Percentiles rank a stretch among this genome's conserved stretches.
These are phyloP conservation scores for Climacium dendroides DNA, from an alignment of 225 moss, liverwort and hornwort species.

Conservation along the genomic window DNA sequence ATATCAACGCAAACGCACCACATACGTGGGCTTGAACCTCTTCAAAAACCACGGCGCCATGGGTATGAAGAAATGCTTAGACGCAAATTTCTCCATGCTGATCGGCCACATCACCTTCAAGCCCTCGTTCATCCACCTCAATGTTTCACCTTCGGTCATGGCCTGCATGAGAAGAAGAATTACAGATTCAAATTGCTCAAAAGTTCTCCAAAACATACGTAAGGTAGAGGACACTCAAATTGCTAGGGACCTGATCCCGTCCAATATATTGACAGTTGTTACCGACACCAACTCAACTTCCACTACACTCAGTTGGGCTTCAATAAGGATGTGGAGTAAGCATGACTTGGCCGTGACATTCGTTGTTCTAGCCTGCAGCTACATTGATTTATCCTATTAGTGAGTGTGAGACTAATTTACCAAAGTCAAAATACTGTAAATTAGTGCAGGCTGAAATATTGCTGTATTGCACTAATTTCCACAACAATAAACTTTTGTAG, in stretches of 20 bases:
- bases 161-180: neutral
- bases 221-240: neutral
- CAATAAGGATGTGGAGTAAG: neutral
- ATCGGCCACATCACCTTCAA: slow-evolving; percentile 50
- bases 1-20: slow-evolving; percentile 14
- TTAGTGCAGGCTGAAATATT: neutral
- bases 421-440: neutral
- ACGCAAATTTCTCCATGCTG: slow-evolving; percentile 33
- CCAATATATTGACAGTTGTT: neutral
- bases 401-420: neutral
- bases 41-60: slow-evolving; percentile 52
- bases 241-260: neutral
- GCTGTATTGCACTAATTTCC: neutral
- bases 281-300: neutral
- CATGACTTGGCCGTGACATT: neutral
- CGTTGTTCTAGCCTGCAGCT: neutral
- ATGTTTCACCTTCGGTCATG: slow-evolving; percentile 29
- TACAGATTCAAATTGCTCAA: neutral
- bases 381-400: neutral
- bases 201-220: neutral
- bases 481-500: neutral
- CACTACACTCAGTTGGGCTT: neutral
- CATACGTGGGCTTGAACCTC: slow-evolving; percentile 27
- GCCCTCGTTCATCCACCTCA: slow-evolving; percentile 46
- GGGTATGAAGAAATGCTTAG: slow-evolving; percentile 35